Conservation (phyloP, 352 stramenopile species). For the Pythium brachiatum region DNA sequence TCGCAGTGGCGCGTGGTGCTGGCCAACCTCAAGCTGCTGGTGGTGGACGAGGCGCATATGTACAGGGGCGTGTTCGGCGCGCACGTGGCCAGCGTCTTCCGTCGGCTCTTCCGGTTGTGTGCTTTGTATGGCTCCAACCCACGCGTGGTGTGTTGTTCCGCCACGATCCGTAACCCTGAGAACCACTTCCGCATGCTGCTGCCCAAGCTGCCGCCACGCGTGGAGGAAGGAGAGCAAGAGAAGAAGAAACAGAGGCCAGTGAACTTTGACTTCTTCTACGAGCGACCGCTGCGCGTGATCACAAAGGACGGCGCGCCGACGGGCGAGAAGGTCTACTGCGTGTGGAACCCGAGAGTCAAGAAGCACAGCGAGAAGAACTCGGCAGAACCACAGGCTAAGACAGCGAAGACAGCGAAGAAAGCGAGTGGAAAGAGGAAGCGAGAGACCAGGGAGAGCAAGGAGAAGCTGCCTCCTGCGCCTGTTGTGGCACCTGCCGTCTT, state of each 20-base stretch:
- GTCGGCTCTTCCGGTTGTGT: constrained; percentile 87
- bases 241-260: constrained; percentile 18
- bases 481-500: too few relatives aligned
- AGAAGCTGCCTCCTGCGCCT: too few relatives aligned
- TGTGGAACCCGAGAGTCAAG: constrained; percentile 91
- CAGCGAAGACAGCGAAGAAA: background rate
- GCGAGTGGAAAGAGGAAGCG: background rate
- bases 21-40: constrained; percentile 74
- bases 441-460: constrained; percentile 13
- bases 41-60: constrained; percentile 92
- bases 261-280: constrained; percentile 62
- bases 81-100: constrained; percentile 87
- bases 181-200: constrained; percentile 92
- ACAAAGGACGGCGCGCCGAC: constrained; percentile 90
- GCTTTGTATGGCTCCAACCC: constrained; percentile 75
- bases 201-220: constrained; percentile 47
- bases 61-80: constrained; percentile 91
- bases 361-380: constrained; percentile 13
- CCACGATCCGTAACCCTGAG: constrained; percentile 93
- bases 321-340: constrained; percentile 91
- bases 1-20: constrained; percentile 89
- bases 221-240: background rate
- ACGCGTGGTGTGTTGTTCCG: constrained; percentile 94
- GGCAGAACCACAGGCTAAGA: background rate
- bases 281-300: constrained; percentile 63